These are phyloP conservation scores for Hypoxylon cercidicola DNA, from an alignment of 495 filamentous ascomycete species.

Conservation along the genomic window DNA sequence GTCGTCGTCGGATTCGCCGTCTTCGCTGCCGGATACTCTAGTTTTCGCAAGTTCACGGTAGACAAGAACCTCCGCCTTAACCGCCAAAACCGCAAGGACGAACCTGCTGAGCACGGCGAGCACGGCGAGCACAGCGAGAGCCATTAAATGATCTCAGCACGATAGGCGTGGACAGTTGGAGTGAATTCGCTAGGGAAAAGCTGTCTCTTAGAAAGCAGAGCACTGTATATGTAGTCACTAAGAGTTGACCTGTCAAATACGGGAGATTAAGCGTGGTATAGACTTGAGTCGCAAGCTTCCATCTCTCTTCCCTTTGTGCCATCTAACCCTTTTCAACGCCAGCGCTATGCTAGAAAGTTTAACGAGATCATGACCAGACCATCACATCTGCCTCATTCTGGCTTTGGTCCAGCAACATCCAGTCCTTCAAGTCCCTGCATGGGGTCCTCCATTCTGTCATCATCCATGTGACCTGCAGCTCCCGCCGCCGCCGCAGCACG, in stretches of 20 bases:
- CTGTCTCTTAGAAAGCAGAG: conserved; percentile 35
- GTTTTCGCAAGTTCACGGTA: conserved; percentile 78
- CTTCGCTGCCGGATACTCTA: conserved; percentile 79
- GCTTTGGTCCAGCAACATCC: conserved; percentile 92
- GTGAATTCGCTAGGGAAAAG: conserved; percentile 26
- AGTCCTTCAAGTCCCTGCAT: conserved; percentile 96
- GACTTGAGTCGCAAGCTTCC: conserved; percentile 37
- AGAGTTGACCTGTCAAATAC: conserved; percentile 39
- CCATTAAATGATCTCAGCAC: conserved; percentile 44
- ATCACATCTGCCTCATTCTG: conserved; percentile 62
- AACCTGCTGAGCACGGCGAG: conserved; percentile 42
- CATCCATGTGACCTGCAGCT: conserved; percentile 58
- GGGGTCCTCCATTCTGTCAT: conserved; percentile 75
- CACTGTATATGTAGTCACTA: conserved; percentile 44
- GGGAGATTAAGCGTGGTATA: conserved; percentile 41
- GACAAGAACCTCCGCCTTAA: conserved; percentile 92
- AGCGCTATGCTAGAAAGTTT: conserved; percentile 53
- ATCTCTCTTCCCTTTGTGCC: conserved; percentile 31
- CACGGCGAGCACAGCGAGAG: conserved; percentile 40
- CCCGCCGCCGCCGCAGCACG: conserved; percentile 68
- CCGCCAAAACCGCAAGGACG: conserved; percentile 62
- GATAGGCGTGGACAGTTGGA: conserved; percentile 16
- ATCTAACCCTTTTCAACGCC: conserved; percentile 50
- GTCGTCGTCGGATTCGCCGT: conserved; percentile 78
- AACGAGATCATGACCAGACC: conserved; percentile 10